A percentile compares a stretch with the other conserved stretches of the same genome.
phyloP scores from a whole-genome alignment of 257 asterid genomes.

The Solanum pennellii region DNA sequence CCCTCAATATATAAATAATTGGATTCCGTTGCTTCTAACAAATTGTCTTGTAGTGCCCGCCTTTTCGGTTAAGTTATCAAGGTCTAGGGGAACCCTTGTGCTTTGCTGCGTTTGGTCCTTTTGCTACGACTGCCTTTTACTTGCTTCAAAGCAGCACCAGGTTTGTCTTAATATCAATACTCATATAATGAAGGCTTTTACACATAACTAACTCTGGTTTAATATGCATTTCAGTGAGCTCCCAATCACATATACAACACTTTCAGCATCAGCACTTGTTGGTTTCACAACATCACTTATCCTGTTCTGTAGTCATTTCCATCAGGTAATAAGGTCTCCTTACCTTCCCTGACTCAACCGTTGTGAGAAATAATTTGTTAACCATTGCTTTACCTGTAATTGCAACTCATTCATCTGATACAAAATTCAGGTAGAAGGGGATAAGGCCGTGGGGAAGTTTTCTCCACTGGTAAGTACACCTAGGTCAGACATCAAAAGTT shows the following conservation, averaged over 20 bases:
- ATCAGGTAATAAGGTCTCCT: slow-evolving; percentile 46
- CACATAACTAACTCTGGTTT: not conserved
- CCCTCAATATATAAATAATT: not conserved
- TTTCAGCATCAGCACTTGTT: slow-evolving; percentile 70
- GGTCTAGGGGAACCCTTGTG: slow-evolving; percentile 93
- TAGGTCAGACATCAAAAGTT: not conserved
- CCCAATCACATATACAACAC: slow-evolving; percentile 42
- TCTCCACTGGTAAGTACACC: slow-evolving; percentile 67
- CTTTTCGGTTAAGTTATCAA: slow-evolving; percentile 74
- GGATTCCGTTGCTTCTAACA: not conserved
- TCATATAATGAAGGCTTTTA: not conserved
- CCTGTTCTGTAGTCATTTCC: slow-evolving; percentile 94
- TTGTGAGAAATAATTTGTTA: not conserved
- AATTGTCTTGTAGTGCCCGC: slow-evolving; percentile 61
- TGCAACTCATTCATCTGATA: slow-evolving; percentile 6
- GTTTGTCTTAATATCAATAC: slow-evolving; percentile 9
- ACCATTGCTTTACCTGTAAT: not conserved
- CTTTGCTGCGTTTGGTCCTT: slow-evolving; percentile 93
- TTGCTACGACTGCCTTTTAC: slow-evolving; percentile 82
- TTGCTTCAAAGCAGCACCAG: slow-evolving; percentile 65
- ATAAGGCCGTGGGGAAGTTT: slow-evolving; percentile 52
- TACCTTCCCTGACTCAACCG: not conserved
- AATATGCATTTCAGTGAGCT: slow-evolving; percentile 27
- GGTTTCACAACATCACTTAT: slow-evolving; percentile 81
- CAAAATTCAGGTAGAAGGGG: slow-evolving; percentile 51